Base-by-base conservation (phyloP, 1,139 yeast genomes). In the Debaryomycetaceae sp. region DNA sequence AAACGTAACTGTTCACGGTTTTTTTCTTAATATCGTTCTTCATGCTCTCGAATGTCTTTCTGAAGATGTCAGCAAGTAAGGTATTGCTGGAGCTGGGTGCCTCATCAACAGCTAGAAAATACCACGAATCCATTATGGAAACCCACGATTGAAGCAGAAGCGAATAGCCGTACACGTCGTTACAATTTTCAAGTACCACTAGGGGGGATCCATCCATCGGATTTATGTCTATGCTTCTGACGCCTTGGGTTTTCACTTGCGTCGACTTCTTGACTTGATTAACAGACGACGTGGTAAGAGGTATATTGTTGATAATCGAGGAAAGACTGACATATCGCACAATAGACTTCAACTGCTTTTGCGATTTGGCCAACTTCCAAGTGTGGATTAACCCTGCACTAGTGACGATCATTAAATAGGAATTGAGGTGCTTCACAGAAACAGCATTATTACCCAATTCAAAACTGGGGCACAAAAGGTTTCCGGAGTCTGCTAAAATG, bases 401-500 rank as follows among this genome's bases (percentile, higher is more conserved):
- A 0, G 83, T 75, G 34, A 79, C 54, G 2, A 85, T 80, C 52
- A 89, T 62, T 2, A 93, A 74, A 57, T 45, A 80, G 34, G 59
- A 78, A 52, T 60, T 76, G 52, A 39, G 82, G 76, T 68, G 81
- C 53, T 58, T 81, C 67, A 57, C 77, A 59, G 68, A 78, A 61
- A 60, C 80, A 50, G 72, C 77, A 68, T 62, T 87, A 42, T 49
- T 78, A 50, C 72, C 98, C 75, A 75, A 72, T 78, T 68, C 85
- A 14, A 82, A 60, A n/a, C 72, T 60, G 2, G 87, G 83, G 43
- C 69, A 60, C 0, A 71, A 50, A 31, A 66, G 65, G 23, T 72
- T 59, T 1, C 95, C 96, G 1, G 72, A 54, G 2, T 85, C 78
- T 1, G 87, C 80, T 9, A 83, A 76, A 0, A 95, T 77, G 68